A percentile compares a stretch with the other conserved stretches of the same genome.
Evolutionary conservation across 352 stramenopile genomes (phyloP).

Genomic region (Globisporangium cystogenes): DNA sequence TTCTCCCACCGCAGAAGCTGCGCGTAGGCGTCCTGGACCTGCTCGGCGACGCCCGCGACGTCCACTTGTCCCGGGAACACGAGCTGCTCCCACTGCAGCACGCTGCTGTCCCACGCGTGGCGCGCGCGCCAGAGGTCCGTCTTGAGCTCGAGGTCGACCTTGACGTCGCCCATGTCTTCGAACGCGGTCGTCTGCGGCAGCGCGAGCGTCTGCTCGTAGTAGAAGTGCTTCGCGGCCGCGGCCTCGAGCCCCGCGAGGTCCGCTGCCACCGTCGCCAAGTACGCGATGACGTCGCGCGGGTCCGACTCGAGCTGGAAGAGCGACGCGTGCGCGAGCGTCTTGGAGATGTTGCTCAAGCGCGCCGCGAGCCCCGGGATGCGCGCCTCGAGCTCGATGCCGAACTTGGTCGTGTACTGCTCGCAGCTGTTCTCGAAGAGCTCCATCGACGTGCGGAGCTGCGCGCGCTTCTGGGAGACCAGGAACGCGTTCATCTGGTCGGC

Average conservation of each 20-base stretch:
- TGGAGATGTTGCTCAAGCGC: slow-evolving; percentile 25
- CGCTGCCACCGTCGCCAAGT: slow-evolving; percentile 31
- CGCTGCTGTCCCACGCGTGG: slow-evolving; percentile 52
- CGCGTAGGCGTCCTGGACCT: slow-evolving; percentile 54
- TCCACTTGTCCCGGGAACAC: slow-evolving; percentile 67
- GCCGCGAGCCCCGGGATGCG: slow-evolving; percentile 36
- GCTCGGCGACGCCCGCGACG: slow-evolving; percentile 52
- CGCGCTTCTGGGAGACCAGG: slow-evolving; percentile 63
- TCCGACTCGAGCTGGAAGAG: slow-evolving; percentile 50
- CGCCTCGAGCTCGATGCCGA: slow-evolving; percentile 61
- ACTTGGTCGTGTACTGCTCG: slow-evolving; percentile 73
- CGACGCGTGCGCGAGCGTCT: slow-evolving; percentile 23
- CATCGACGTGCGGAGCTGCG: slow-evolving; percentile 70
- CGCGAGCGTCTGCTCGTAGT: slow-evolving; percentile 49
- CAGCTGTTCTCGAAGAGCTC: slow-evolving; percentile 66
- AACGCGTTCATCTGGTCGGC: slow-evolving; percentile 72
- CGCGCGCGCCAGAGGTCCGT: slow-evolving; percentile 73
- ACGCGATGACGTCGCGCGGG: slow-evolving; percentile 38
- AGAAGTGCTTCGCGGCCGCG: slow-evolving; percentile 32
- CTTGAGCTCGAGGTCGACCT: slow-evolving; percentile 73
- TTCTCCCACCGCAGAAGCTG: slow-evolving; percentile 48
- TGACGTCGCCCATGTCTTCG: slow-evolving; percentile 71
- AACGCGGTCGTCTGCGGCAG: slow-evolving; percentile 65
- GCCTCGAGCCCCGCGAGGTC: slow-evolving; percentile 28
- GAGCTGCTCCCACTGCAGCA: slow-evolving; percentile 38